A percentile compares a stretch with the other conserved stretches of the same genome.
Conservation (phyloP, 306 rosid species). For the Trifolium subterraneum region DNA sequence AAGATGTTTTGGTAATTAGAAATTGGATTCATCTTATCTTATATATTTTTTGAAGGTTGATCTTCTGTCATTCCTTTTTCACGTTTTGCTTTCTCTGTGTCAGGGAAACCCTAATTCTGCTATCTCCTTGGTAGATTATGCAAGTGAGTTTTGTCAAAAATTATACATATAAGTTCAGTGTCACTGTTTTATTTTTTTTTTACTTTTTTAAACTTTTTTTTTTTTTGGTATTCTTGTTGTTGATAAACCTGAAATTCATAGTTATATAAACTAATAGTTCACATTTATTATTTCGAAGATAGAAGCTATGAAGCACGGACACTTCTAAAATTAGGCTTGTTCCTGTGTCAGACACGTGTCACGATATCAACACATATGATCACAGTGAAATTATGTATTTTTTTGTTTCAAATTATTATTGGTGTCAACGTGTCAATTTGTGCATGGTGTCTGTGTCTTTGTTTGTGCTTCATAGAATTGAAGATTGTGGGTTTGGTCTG, state of each 20-base stretch:
- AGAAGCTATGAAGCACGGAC: no score
- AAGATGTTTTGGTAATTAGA: conserved; percentile 70
- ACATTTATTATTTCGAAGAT: background rate
- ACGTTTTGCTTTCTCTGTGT: conserved; percentile 38
- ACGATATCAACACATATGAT: no score
- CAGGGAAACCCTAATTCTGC: conserved; percentile 62
- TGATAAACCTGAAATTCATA: background rate
- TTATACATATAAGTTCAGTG: background rate
- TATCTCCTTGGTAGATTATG: conserved; percentile 69
- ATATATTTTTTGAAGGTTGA: conserved; percentile 1
- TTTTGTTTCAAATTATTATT: no score
- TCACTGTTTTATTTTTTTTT: background rate
- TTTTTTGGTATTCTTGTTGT: background rate
- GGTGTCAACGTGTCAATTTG: no score
- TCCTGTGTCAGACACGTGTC: no score
- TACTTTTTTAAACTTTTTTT: background rate
- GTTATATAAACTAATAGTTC: background rate
- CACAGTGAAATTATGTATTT: no score
- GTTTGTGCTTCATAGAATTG: background rate
- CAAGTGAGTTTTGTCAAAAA: conserved; percentile 54
- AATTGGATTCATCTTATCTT: conserved; percentile 23
- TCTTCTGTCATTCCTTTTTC: conserved; percentile 23
- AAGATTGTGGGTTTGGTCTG: background rate
- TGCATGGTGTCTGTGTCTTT: no score
- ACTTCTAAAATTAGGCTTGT: no score